These are phyloP conservation scores for Exutisphaerella laricina DNA, from an alignment of 2,329 filamentous ascomycete species.

Conservation along the genomic window DNA sequence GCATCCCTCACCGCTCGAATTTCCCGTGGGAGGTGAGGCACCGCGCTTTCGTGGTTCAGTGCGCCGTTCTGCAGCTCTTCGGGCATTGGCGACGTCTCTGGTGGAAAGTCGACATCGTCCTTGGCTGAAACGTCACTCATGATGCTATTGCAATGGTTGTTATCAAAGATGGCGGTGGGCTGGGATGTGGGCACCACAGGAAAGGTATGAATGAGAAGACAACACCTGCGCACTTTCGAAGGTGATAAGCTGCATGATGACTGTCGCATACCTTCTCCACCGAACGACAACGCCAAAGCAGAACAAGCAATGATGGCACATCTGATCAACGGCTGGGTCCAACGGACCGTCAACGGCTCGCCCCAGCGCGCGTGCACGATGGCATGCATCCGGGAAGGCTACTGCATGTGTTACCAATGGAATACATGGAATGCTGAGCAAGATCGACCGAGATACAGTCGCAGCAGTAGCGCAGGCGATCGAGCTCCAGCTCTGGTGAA, in stretches of 20 bases:
- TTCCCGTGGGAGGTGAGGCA: conserved; percentile 23
- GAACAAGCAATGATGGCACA: conserved; percentile 1
- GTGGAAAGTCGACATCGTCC: not conserved
- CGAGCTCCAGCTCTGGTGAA: too few species aligned
- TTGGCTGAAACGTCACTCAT: not conserved
- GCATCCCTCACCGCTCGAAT: conserved; percentile 30
- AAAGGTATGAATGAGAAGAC: too few species aligned
- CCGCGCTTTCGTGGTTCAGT: not conserved
- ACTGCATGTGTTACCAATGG: conserved; percentile 1
- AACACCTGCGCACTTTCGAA: too few species aligned
- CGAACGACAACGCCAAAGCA: conserved; percentile 1
- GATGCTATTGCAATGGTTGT: too few species aligned
- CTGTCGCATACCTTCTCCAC: not conserved
- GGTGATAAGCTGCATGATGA: not conserved
- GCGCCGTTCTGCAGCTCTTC: not conserved
- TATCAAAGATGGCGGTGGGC: too few species aligned
- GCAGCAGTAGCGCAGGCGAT: not conserved
- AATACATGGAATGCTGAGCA: too few species aligned
- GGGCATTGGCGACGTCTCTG: not conserved
- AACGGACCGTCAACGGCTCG: not conserved
- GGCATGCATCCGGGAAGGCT: not conserved
- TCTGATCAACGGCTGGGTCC: not conserved
- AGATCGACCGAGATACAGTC: not conserved
- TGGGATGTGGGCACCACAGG: too few species aligned
- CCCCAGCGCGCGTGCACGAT: not conserved